Percentiles rank a stretch among this genome's conserved stretches.
These are phyloP conservation scores for Scedosporium boydii DNA, from an alignment of 2,329 filamentous ascomycete genomes.

Conservation along the genomic window DNA sequence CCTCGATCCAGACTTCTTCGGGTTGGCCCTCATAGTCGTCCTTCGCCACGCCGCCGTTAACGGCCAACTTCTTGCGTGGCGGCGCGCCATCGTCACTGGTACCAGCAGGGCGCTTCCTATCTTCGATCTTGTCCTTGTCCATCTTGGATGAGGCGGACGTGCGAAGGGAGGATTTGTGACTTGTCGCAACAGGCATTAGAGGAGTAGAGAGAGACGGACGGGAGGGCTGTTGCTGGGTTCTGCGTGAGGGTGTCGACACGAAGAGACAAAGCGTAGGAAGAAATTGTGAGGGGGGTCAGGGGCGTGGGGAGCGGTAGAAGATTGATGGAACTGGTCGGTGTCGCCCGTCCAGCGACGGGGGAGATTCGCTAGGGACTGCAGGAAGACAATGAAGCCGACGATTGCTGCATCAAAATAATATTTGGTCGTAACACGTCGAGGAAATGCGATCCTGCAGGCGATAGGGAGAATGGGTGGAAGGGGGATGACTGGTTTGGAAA, in stretches of 20 bases:
- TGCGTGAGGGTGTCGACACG: background rate
- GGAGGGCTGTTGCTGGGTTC: background rate
- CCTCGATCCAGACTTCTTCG: constrained; percentile 55
- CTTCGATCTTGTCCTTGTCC: constrained; percentile 61
- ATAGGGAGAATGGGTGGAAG: background rate
- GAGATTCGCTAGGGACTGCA: background rate
- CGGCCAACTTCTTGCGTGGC: constrained; percentile 82
- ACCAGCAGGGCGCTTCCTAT: constrained; percentile 90
- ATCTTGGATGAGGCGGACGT: constrained; percentile 72
- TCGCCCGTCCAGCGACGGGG: background rate
- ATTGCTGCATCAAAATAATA: background rate
- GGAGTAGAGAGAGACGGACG: background rate
- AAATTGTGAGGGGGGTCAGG: background rate
- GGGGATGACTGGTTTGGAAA: background rate
- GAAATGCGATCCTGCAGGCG: background rate
- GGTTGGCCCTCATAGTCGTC: constrained; percentile 46
- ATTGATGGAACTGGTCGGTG: background rate
- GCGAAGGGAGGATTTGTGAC: constrained; percentile 59
- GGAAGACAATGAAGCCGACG: background rate
- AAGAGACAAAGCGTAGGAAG: background rate
- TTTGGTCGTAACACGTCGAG: background rate
- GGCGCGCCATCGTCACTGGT: constrained; percentile 77
- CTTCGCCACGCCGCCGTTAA: constrained; percentile 62
- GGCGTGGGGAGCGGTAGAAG: background rate
- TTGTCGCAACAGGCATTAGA: constrained; percentile 85